Percentiles rank a stretch among this genome's conserved stretches.
Conservation (phyloP, 495 filamentous ascomycete species). For the Xylaria bambusicola region DNA sequence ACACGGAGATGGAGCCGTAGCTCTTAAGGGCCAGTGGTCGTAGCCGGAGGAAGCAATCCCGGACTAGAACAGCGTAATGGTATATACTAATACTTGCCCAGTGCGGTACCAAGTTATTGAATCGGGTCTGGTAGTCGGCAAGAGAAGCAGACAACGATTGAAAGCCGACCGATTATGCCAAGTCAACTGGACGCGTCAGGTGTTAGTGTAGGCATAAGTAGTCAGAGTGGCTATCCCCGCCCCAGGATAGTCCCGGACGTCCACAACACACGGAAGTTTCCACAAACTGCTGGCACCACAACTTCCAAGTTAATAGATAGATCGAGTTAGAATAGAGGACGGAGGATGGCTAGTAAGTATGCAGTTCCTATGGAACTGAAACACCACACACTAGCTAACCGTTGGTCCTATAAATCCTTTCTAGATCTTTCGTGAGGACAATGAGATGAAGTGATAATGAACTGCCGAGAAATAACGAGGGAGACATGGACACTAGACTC, state of each 20-base stretch:
- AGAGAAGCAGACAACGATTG: not conserved
- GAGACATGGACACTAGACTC: too few species aligned
- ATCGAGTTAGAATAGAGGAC: not conserved
- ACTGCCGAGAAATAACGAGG: not conserved
- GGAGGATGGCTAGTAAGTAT: not conserved
- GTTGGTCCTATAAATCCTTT: not conserved
- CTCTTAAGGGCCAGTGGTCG: not conserved
- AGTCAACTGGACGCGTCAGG: not conserved
- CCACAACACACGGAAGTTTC: not conserved
- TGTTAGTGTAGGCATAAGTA: not conserved
- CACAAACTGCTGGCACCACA: constrained; percentile 1
- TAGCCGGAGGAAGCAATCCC: not conserved
- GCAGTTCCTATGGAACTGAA: not conserved
- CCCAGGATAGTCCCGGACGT: not conserved
- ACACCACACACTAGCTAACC: not conserved
- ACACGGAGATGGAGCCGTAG: not conserved
- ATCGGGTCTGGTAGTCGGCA: not conserved
- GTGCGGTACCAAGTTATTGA: not conserved
- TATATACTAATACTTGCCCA: not conserved
- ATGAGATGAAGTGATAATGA: not conserved
- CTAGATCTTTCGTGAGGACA: not conserved
- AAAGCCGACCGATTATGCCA: not conserved
- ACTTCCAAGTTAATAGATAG: not conserved
- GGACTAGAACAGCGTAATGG: not conserved
- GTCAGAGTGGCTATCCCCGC: not conserved